phyloP scores from a whole-genome alignment of 73 alveolate species.

The Blepharisma stoltei region DNA sequence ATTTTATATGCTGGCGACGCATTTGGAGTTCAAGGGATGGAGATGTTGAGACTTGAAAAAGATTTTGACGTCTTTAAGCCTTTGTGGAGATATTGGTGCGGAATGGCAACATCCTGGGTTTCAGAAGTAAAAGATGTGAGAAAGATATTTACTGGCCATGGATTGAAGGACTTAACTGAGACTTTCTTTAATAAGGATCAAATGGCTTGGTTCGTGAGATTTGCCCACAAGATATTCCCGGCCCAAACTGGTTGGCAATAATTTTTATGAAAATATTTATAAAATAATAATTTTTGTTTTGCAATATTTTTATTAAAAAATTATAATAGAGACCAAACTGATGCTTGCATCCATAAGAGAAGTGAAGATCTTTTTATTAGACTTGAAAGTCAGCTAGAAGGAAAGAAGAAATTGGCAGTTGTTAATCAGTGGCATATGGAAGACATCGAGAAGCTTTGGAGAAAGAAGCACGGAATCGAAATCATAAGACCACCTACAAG shows the following conservation, averaged over 20 bases:
- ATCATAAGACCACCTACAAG: not conserved
- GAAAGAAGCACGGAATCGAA: conserved; percentile 23
- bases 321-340: too few species aligned
- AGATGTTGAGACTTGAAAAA: not conserved
- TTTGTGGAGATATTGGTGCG: not conserved
- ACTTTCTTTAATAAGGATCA: not conserved
- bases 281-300: too few species aligned
- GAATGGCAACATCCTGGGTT: not conserved
- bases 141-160: not conserved
- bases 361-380: conserved; percentile 11
- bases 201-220: conserved; percentile 28
- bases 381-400: not conserved
- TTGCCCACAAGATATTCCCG: not conserved
- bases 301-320: not conserved
- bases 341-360: not conserved
- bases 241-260: too few species aligned
- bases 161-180: conserved; percentile 8
- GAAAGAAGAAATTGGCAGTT: conserved; percentile 21
- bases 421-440: conserved; percentile 36
- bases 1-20: conserved; percentile 25
- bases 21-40: not conserved
- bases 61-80: not conserved
- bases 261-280: too few species aligned
- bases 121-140: conserved; percentile 12
- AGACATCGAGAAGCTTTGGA: conserved; percentile 23